phyloP scores from a whole-genome alignment of 371 early-diverging fungal genomes.

The Neoconidiobolus thromboides region DNA sequence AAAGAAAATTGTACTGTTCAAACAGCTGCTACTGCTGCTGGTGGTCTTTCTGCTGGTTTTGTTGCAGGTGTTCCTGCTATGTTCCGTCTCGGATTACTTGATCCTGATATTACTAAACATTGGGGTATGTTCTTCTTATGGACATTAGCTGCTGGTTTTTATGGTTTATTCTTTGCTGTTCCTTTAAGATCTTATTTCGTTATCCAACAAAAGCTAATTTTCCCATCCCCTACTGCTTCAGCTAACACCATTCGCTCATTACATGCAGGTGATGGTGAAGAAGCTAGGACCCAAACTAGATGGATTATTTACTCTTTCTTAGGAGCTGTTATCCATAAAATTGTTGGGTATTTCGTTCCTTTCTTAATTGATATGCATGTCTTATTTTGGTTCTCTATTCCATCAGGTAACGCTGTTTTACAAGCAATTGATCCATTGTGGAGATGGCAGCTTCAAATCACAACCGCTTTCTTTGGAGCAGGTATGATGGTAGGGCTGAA shows the following conservation, averaged over 20 bases:
- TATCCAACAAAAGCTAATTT: constrained; percentile 45
- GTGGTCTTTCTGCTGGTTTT: constrained; percentile 47
- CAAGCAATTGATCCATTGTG: constrained; percentile 16
- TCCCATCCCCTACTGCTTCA: constrained; percentile 52
- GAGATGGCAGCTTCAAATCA: constrained; percentile 6
- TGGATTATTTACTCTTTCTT: constrained; percentile 6
- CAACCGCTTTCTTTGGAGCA: constrained; percentile 26
- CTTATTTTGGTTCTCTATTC: constrained; percentile 33
- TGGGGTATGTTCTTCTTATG: constrained; percentile 24
- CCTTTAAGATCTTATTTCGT: constrained; percentile 51
- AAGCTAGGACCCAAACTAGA: constrained; percentile 13
- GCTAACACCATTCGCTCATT: constrained; percentile 44
- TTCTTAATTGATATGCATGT: constrained; percentile 33
- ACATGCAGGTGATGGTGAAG: constrained; percentile 22
- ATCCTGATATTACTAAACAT: constrained; percentile 18
- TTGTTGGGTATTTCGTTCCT: constrained; percentile 24
- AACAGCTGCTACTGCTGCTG: constrained; percentile 51
- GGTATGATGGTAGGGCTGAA: constrained; percentile 42
- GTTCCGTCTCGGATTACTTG: constrained; percentile 41
- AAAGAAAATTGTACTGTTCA: constrained; percentile 53
- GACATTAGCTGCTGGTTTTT: constrained; percentile 41
- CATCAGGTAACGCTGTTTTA: constrained; percentile 18
- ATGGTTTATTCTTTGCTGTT: constrained; percentile 57
- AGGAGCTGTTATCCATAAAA: constrained; percentile 8
- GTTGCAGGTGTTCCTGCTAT: constrained; percentile 52